These are phyloP conservation scores for Quercus ilex DNA, from an alignment of 306 rosid species.

Conservation along the genomic window DNA sequence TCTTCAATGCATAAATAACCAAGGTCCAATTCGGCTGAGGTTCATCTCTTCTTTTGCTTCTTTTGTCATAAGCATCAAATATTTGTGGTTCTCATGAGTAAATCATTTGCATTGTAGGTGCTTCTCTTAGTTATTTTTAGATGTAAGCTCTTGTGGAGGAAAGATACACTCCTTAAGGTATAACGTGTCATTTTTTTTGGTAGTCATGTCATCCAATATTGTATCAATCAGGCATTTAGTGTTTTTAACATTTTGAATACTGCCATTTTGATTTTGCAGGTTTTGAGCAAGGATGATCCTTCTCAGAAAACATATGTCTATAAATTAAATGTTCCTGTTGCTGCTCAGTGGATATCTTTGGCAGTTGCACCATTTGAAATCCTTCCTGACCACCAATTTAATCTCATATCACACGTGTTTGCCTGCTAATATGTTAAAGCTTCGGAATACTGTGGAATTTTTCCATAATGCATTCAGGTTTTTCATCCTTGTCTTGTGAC, in stretches of 20 bases:
- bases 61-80: not conserved
- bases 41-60: not conserved
- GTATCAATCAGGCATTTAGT: not conserved
- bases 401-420: slow-evolving; percentile 67
- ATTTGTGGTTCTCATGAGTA: not conserved
- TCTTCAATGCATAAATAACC: no score
- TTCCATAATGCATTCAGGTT: slow-evolving; percentile 81
- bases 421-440: slow-evolving; percentile 49
- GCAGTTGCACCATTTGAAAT: slow-evolving; percentile 86
- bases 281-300: slow-evolving; percentile 83
- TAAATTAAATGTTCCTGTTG: slow-evolving; percentile 75
- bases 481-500: slow-evolving; percentile 20
- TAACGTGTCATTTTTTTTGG: not conserved
- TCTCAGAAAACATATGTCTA: slow-evolving; percentile 75
- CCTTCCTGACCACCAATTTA: slow-evolving; percentile 69
- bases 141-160: not conserved
- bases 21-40: not conserved
- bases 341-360: slow-evolving; percentile 82
- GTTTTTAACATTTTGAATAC: not conserved
- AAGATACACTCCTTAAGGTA: not conserved
- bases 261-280: slow-evolving; percentile 44
- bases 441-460: slow-evolving; percentile 68
- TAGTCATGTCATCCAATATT: not conserved
- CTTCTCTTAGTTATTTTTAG: not conserved
- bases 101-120: not conserved